phyloP scores from a whole-genome alignment of 2,329 filamentous ascomycete genomes.

The Sporothrix inflata region DNA sequence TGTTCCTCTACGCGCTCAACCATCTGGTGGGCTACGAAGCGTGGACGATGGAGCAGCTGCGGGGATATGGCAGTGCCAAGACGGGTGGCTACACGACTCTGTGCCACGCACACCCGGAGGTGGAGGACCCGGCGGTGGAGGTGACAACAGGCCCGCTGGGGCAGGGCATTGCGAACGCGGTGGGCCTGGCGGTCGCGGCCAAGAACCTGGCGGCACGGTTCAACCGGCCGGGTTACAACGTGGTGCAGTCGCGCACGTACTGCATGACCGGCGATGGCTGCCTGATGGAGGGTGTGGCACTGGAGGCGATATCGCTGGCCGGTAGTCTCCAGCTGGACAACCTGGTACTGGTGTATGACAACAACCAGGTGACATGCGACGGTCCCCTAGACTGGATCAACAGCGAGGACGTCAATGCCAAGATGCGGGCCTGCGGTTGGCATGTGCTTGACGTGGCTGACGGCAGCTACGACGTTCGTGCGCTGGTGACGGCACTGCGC shows the following conservation, averaged over 20 bases:
- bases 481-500: conserved; percentile 53
- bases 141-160: conserved; percentile 63
- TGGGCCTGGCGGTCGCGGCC: conserved; percentile 60
- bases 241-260: conserved; percentile 55
- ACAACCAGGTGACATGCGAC: conserved; percentile 64
- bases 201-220: conserved; percentile 59
- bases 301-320: conserved; percentile 60
- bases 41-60: conserved; percentile 61
- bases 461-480: conserved; percentile 55
- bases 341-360: conserved; percentile 61
- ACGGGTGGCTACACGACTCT: conserved; percentile 43
- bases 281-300: conserved; percentile 60
- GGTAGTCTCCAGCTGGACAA: conserved; percentile 61
- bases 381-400: conserved; percentile 58
- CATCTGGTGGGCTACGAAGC: conserved; percentile 57
- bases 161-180: conserved; percentile 62
- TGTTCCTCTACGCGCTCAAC: conserved; percentile 58
- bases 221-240: conserved; percentile 49
- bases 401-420: conserved; percentile 43
- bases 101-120: conserved; percentile 61
- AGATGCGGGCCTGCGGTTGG: conserved; percentile 62
- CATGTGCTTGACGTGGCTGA: conserved; percentile 58
- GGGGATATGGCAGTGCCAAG: conserved; percentile 51
- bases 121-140: conserved; percentile 60
- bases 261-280: conserved; percentile 64